phyloP scores from a whole-genome alignment of 2,329 filamentous ascomycete species.

The Ramularia endophylla region DNA sequence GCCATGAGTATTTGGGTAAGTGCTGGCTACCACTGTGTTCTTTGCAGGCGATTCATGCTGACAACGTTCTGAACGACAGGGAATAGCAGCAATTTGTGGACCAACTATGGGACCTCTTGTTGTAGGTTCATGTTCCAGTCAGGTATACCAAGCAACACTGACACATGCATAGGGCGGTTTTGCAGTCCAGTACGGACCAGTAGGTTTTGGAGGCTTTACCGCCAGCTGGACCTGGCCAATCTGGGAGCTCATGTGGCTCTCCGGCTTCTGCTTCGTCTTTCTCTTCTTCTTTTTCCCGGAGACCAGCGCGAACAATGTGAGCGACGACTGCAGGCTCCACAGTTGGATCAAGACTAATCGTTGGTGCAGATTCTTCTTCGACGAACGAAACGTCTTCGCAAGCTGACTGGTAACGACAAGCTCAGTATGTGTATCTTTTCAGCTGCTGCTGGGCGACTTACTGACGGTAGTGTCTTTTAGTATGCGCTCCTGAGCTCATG shows the following conservation, averaged over 20 bases:
- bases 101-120: constrained; percentile 37
- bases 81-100: constrained; percentile 36
- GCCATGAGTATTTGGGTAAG: constrained; percentile 33
- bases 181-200: constrained; percentile 30
- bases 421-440: constrained; percentile 17
- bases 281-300: constrained; percentile 37
- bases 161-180: constrained; percentile 25
- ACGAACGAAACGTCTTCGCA: constrained; percentile 36
- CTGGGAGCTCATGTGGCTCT: constrained; percentile 39
- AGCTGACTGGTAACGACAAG: constrained; percentile 35
- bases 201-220: constrained; percentile 23
- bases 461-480: no score
- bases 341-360: constrained; percentile 8
- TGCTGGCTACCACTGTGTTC: no score
- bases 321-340: no score
- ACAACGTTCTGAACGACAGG: constrained; percentile 6
- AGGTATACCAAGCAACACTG: no score
- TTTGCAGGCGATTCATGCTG: no score
- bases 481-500: constrained; percentile 37
- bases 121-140: constrained; percentile 13
- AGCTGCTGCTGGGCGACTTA: no score
- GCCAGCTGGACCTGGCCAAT: constrained; percentile 36
- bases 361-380: constrained; percentile 32
- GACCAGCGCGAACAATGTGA: constrained; percentile 31
- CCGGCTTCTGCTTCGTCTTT: constrained; percentile 33